Evolutionary conservation across 192 early-diverging fungal species (phyloP).

Genomic region (Allomyces arbusculus): DNA sequence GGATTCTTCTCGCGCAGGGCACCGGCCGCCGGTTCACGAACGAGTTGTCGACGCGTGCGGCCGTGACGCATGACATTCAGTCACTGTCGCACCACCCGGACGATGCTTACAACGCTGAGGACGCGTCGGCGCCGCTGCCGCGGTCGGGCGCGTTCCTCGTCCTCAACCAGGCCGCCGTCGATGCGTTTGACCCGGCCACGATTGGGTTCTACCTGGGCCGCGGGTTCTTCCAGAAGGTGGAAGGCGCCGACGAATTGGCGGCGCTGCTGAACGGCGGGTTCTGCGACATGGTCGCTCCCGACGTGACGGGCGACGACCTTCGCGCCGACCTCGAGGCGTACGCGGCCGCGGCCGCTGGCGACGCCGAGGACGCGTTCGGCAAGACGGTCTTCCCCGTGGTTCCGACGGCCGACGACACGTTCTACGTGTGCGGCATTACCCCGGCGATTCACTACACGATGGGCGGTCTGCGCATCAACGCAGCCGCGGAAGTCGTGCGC

Average conservation of each 20-base stretch:
- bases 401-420: conserved; percentile 31
- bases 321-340: conserved; percentile 35
- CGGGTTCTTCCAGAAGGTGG: conserved; percentile 13
- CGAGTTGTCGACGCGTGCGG: conserved; percentile 84
- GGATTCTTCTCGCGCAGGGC: conserved; percentile 47
- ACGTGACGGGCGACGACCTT: conserved; percentile 12
- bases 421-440: conserved; percentile 49
- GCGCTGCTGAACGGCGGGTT: conserved; percentile 4
- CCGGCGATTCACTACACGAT: conserved; percentile 77
- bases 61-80: conserved; percentile 76
- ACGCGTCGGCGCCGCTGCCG: background rate
- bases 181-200: conserved; percentile 16
- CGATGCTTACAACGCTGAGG: background rate
- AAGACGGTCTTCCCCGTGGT: conserved; percentile 45
- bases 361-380: conserved; percentile 40
- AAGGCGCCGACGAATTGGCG: conserved; percentile 5
- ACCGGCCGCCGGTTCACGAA: conserved; percentile 76
- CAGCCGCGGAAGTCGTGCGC: conserved; percentile 27
- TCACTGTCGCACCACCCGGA: conserved; percentile 11
- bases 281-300: background rate
- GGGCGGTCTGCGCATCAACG: conserved; percentile 47
- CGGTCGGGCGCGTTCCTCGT: conserved; percentile 16
- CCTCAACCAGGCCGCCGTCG: conserved; percentile 16
- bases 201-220: conserved; percentile 20
- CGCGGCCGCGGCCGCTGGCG: conserved; percentile 31